These are phyloP conservation scores for Bryopsis sp. DNA, from an alignment of 139 green algal species.

Conservation along the genomic window DNA sequence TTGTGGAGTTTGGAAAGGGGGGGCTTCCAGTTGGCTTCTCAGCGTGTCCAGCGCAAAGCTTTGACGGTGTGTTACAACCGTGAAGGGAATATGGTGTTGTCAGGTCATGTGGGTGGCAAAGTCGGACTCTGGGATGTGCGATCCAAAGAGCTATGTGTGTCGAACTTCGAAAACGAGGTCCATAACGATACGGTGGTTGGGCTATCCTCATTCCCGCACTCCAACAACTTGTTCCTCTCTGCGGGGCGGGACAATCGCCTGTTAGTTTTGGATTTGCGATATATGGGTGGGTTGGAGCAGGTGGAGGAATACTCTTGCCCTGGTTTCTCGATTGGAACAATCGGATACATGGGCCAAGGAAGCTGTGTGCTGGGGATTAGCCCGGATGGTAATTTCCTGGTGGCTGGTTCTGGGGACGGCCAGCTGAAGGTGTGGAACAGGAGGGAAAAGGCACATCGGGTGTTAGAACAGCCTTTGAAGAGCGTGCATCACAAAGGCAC, in stretches of 20 bases:
- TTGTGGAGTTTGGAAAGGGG: slow-evolving; percentile 9
- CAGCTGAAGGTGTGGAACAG: slow-evolving; percentile 1
- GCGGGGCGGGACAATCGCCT: slow-evolving; percentile 7
- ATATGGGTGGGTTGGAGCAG: neutral
- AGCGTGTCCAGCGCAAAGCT: neutral
- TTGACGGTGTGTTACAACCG: slow-evolving; percentile 4
- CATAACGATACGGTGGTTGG: slow-evolving; percentile 7
- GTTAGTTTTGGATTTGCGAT: neutral
- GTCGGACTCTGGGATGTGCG: slow-evolving; percentile 7
- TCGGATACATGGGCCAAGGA: neutral
- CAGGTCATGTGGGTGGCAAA: neutral
- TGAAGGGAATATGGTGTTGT: neutral
- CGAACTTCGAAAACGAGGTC: neutral
- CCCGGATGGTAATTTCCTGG: neutral
- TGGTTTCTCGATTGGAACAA: neutral
- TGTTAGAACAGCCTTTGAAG: neutral
- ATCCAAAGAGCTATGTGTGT: neutral
- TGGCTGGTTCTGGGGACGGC: neutral
- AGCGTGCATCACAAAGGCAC: neutral
- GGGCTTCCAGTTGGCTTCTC: neutral
- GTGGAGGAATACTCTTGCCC: neutral
- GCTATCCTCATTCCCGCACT: neutral
- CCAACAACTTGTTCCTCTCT: neutral
- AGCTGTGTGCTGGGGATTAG: neutral
- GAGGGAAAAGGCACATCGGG: neutral